A percentile compares a stretch with the other conserved stretches of the same genome.
Evolutionary conservation across 305 asterid genomes (phyloP).

Genomic region (Andrographis paniculata): DNA sequence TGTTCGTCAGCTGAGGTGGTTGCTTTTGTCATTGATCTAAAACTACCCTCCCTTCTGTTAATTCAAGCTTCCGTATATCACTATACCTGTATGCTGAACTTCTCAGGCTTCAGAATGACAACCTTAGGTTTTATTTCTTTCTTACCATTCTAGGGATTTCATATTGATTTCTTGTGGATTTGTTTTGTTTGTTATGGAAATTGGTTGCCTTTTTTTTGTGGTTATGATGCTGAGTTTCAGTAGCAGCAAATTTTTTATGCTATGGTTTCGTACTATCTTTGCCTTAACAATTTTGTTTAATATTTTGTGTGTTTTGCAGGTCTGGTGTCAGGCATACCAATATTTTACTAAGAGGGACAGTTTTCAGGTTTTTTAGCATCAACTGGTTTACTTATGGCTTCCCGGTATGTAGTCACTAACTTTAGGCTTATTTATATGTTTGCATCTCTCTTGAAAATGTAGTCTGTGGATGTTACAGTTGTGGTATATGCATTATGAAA

Average conservation of each 20-base stretch:
- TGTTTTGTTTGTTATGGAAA: slow-evolving; percentile 5
- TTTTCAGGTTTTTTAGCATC: slow-evolving; percentile 87
- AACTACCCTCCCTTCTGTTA: not conserved
- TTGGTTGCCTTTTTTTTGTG: slow-evolving; percentile 5
- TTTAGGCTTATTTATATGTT: not conserved
- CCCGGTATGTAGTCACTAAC: slow-evolving; percentile 53
- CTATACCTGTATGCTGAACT: not conserved
- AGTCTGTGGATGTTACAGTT: not conserved
- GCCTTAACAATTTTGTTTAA: slow-evolving; percentile 14
- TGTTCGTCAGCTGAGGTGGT: slow-evolving; percentile 83
- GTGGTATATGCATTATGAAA: not conserved
- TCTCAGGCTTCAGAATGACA: not conserved
- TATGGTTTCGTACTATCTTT: slow-evolving; percentile 6
- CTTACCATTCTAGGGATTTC: not conserved
- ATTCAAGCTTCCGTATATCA: not conserved
- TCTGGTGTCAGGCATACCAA: slow-evolving; percentile 98
- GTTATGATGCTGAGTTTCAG: slow-evolving; percentile 6
- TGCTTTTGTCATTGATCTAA: not conserved
- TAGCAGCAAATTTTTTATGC: not conserved
- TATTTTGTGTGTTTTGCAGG: slow-evolving; percentile 36
- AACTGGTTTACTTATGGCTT: slow-evolving; percentile 99
- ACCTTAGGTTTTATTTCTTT: not conserved
- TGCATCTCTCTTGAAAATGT: not conserved
- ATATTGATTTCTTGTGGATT: not conserved
- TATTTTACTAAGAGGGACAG: slow-evolving; percentile 72